Conservation (phyloP, 2,329 filamentous ascomycete species). For the Leptographium radiaticola region DNA sequence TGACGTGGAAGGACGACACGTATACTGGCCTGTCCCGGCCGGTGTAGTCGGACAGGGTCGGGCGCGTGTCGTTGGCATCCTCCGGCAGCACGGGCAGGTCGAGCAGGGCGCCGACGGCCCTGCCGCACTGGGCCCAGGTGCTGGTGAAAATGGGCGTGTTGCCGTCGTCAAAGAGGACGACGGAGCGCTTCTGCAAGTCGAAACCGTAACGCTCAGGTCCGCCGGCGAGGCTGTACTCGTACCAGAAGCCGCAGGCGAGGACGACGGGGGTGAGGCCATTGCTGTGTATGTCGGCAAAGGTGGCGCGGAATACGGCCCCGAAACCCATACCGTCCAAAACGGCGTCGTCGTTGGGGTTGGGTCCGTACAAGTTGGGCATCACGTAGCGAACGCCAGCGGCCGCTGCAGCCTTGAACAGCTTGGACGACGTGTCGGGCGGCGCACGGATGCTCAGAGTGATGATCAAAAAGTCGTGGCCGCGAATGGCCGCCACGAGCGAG, state of each 20-base stretch:
- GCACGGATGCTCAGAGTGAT: conserved; percentile 11
- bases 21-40: conserved; percentile 21
- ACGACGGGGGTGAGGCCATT: conserved; percentile 21
- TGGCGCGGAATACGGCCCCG: background rate
- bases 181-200: conserved; percentile 13
- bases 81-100: conserved; percentile 20
- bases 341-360: conserved; percentile 11
- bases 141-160: conserved; percentile 40
- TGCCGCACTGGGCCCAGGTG: conserved; percentile 42
- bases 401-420: conserved; percentile 28
- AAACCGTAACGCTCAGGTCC: conserved; percentile 14
- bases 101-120: conserved; percentile 26
- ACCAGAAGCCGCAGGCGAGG: conserved; percentile 35
- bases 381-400: conserved; percentile 30
- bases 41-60: conserved; percentile 7
- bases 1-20: conserved; percentile 42
- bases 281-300: conserved; percentile 23
- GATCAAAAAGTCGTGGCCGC: conserved; percentile 12
- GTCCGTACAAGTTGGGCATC: conserved; percentile 28
- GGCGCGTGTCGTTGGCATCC: background rate
- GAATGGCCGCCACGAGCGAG: conserved; percentile 10
- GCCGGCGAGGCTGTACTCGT: conserved; percentile 33
- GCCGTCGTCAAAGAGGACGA: conserved; percentile 39
- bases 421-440: conserved; percentile 22
- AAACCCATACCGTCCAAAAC: conserved; percentile 15